phyloP scores from a whole-genome alignment of 106 monocot genomes.

The Ottelia alismoides region DNA sequence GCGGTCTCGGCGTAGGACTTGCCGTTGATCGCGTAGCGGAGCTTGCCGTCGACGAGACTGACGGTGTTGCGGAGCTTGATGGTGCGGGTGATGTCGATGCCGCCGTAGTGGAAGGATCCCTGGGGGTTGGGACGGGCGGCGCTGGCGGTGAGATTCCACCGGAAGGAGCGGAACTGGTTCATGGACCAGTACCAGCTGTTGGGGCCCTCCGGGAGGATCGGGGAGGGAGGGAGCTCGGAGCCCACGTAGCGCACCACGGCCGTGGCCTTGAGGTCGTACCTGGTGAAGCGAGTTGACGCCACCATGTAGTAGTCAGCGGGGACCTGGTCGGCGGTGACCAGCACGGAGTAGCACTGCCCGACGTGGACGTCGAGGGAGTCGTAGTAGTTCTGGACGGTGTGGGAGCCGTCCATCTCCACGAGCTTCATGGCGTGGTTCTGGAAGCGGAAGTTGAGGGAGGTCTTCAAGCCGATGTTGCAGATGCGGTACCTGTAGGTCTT shows the following conservation, averaged over 20 bases:
- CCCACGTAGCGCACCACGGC: conserved; percentile 19
- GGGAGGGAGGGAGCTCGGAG: conserved; percentile 16
- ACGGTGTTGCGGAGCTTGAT: conserved; percentile 20
- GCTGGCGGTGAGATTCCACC: conserved; percentile 45
- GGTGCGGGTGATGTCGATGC: conserved; percentile 39
- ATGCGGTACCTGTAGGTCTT: conserved; percentile 51
- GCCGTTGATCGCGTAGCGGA: conserved; percentile 32
- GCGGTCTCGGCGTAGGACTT: conserved; percentile 15
- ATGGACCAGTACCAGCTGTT: conserved; percentile 26
- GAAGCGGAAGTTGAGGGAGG: conserved; percentile 46
- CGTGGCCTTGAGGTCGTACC: conserved; percentile 14
- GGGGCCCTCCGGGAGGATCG: conserved; percentile 13
- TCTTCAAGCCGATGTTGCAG: conserved; percentile 47
- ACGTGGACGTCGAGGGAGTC: conserved; percentile 35
- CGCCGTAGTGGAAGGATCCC: conserved; percentile 44
- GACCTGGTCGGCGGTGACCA: conserved; percentile 30
- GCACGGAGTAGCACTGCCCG: conserved; percentile 37
- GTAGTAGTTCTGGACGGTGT: conserved; percentile 44
- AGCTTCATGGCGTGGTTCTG: conserved; percentile 41
- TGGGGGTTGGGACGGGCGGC: conserved; percentile 39
- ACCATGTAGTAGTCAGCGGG: conserved; percentile 43
- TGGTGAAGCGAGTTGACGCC: conserved; percentile 34
- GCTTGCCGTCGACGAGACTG: conserved; percentile 22
- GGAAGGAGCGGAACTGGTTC: conserved; percentile 28
- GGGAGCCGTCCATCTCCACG: conserved; percentile 64